Conservation (phyloP, 192 early-diverging fungal genomes). For the Phlyctochytrium planicorne region DNA sequence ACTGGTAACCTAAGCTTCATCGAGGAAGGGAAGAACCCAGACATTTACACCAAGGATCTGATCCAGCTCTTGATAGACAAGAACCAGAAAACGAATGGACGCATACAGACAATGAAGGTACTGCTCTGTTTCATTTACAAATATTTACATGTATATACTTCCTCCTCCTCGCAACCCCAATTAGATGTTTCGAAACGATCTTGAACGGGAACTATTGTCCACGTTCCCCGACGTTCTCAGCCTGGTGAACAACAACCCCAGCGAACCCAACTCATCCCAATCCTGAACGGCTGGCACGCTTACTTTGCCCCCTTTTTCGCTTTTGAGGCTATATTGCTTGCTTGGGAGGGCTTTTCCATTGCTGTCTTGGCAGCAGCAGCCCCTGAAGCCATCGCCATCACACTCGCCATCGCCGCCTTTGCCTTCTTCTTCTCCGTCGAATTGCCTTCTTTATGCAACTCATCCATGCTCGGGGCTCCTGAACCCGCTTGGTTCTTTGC, state of each 20-base stretch:
- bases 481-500: slow-evolving; percentile 3
- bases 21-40: slow-evolving; percentile 41
- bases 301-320: not conserved
- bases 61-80: slow-evolving; percentile 44
- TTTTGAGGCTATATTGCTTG: not conserved
- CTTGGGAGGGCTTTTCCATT: not conserved
- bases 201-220: not conserved
- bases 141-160: not conserved
- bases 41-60: slow-evolving; percentile 23
- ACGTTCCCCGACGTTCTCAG: not conserved
- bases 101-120: slow-evolving; percentile 35
- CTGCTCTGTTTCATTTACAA: not conserved
- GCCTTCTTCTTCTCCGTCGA: slow-evolving; percentile 5
- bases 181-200: not conserved
- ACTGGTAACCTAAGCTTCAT: slow-evolving; percentile 27
- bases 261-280: not conserved
- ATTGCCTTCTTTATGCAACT: slow-evolving; percentile 9
- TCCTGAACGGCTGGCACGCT: not conserved
- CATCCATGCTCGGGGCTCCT: slow-evolving; percentile 4
- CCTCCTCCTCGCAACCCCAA: not conserved
- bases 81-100: slow-evolving; percentile 47
- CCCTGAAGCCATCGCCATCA: not conserved
- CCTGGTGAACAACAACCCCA: not conserved
- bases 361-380: not conserved
- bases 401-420: not conserved